Evolutionary conservation across 2,329 filamentous ascomycete species (phyloP).

Genomic region (Alternaria longipes): DNA sequence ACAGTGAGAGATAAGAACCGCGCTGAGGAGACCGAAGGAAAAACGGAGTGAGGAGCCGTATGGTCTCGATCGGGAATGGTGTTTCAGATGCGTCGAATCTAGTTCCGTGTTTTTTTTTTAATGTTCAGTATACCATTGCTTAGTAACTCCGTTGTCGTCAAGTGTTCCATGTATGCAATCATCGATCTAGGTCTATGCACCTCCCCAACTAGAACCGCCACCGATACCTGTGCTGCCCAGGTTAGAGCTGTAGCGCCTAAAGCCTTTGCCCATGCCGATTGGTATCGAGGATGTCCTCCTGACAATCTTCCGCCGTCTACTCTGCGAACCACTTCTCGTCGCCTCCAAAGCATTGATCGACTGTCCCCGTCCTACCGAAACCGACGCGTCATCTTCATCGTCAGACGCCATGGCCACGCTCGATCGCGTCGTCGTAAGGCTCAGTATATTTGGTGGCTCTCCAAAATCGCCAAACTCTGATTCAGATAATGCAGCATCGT

Average conservation of each 20-base stretch:
- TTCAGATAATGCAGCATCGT: conserved; percentile 40
- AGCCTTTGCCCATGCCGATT: conserved; percentile 57
- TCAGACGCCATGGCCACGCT: conserved; percentile 36
- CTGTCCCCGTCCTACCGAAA: conserved; percentile 18
- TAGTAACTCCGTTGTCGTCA: too few species aligned
- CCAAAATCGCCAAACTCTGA: conserved; percentile 50
- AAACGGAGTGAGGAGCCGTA: too few species aligned
- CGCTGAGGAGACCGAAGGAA: too few species aligned
- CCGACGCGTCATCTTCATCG: conserved; percentile 32
- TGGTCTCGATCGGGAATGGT: too few species aligned
- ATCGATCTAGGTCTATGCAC: too few species aligned
- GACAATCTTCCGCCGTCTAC: conserved; percentile 44
- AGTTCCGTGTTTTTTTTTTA: too few species aligned
- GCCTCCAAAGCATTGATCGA: conserved; percentile 24
- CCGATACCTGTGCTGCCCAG: conserved; percentile 53
- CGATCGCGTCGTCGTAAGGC: conserved; percentile 42
- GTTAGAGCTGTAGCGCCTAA: conserved; percentile 57
- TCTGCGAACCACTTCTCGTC: conserved; percentile 40
- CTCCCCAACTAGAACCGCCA: conserved; percentile 48
- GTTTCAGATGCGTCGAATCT: too few species aligned
- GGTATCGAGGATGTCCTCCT: conserved; percentile 55
- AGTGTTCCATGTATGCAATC: too few species aligned
- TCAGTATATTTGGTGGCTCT: conserved; percentile 45
- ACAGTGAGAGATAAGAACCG: too few species aligned
- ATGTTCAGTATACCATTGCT: too few species aligned